Base-by-base conservation (phyloP, 805 yeast species). In the Yarrowia sp. region DNA sequence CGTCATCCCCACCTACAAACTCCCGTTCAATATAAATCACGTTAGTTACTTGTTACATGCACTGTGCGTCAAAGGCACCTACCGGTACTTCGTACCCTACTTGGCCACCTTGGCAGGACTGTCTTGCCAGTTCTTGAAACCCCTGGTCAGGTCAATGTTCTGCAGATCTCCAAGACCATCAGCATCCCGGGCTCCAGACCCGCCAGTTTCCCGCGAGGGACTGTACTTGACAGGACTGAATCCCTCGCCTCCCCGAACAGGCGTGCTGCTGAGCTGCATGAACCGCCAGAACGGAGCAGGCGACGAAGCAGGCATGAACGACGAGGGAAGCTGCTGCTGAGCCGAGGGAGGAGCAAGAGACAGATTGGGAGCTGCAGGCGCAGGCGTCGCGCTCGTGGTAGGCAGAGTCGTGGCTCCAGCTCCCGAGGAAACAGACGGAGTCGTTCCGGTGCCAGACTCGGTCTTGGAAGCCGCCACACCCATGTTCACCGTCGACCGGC, bases 211-310 rank as follows among this genome's bases (percentile, higher is more conserved):
- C 9, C 69, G 38, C 74, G 77, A 44, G 71, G 71, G 47, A 17
- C 72, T 70, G 69, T 70, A 74, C 71, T 76, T 76, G 15, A 75
- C 71, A 15, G 78, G 77, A 13, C 76, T 72, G 49, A 69, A 70
- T 3, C 73, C 75, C n/a, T 70, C 67, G 40, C 74, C 69, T 34
- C 68, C 60, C 20, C 73, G 66, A 34, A 70, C 69, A 6, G 76
- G 75, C 24, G 76, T 73, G 42, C 73, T 72, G 13, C 73, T 70
- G 12, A 93, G 87, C 73, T 92, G 97, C 74, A 93, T 91, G 79
- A 91, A 87, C 75, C 90, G 91, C 98, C 97, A 91, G 69, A 93
- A 85, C 17, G 81, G 78, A 9, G 97, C 97, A 1, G 98, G 98
- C 1, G 97, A 91, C 38, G 89, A 85, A 60, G 79, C 83, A 8